Conservation (phyloP, 108 stramenopile species). For the Asterionellopsis glacialis region DNA sequence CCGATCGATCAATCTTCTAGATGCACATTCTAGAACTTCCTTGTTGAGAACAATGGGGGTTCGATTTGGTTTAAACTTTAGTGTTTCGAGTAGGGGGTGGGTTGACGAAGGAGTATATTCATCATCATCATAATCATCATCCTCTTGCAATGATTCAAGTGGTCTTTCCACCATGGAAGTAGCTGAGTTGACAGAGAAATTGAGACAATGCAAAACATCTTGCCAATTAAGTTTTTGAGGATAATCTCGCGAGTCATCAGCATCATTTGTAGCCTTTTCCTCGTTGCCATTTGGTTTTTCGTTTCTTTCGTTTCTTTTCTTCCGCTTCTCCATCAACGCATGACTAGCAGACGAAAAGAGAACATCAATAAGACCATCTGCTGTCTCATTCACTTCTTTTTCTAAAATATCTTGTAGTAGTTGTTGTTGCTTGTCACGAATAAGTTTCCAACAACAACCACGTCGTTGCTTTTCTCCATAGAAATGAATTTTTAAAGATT, state of each 20-base stretch:
- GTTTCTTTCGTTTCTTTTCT: neutral
- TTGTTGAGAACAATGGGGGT: conserved; percentile 17
- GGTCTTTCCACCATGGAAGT: neutral
- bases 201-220: conserved; percentile 17
- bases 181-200: neutral
- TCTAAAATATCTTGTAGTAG: conserved; percentile 14
- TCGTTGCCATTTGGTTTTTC: conserved; percentile 1
- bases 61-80: neutral
- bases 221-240: conserved; percentile 18
- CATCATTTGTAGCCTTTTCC: too few species aligned
- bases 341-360: conserved; percentile 7
- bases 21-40: conserved; percentile 13
- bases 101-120: too few species aligned
- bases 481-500: conserved; percentile 15
- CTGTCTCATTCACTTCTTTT: conserved; percentile 12
- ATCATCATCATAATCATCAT: neutral
- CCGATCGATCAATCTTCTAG: conserved; percentile 20
- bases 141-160: neutral
- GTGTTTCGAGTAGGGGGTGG: conserved; percentile 2
- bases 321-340: neutral
- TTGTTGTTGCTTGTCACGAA: conserved; percentile 9
- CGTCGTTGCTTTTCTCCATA: conserved; percentile 12
- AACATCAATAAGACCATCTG: conserved; percentile 3
- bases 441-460: conserved; percentile 23
- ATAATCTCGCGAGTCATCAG: neutral